A percentile compares a stretch with the other conserved stretches of the same genome.
These are phyloP conservation scores for Echeveria elegans DNA, from an alignment of 164 flowering plant species.

Conservation along the genomic window DNA sequence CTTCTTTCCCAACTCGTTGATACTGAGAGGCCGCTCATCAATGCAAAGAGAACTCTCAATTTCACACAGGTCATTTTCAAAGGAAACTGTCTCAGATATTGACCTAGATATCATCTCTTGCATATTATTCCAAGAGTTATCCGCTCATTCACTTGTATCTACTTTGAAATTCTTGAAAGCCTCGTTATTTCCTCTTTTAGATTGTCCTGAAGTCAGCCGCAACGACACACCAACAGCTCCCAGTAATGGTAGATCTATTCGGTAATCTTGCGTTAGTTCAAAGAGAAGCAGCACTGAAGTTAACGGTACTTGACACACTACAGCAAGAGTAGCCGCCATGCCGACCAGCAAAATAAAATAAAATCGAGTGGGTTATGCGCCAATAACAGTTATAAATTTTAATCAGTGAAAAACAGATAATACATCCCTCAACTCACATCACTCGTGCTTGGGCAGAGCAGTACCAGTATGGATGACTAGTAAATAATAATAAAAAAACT, in stretches of 20 bases:
- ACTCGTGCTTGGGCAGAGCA: no score
- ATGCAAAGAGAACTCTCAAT: no score
- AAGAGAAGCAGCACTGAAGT: no score
- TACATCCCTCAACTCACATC: no score
- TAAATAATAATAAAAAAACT: background rate
- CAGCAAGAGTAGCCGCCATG: constrained; percentile 98
- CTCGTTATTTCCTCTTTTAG: constrained; percentile 24
- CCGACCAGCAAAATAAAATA: constrained; percentile 81
- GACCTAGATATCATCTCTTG: constrained; percentile 15
- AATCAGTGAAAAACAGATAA: background rate
- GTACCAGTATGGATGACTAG: no score
- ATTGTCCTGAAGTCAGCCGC: constrained; percentile 67
- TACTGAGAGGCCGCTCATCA: no score
- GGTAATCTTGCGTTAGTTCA: no score
- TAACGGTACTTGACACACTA: no score
- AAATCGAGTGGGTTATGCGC: background rate
- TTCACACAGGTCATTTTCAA: no score
- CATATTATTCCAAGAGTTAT: constrained; percentile 12
- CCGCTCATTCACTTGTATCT: constrained; percentile 13
- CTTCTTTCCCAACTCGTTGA: no score
- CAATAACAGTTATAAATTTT: no score
- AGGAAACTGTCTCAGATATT: constrained; percentile 13
- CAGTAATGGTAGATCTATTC: constrained; percentile 71
- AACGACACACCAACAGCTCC: constrained; percentile 90
- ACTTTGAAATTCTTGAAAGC: constrained; percentile 14